Base-by-base conservation (phyloP, 495 filamentous ascomycete genomes). In the Penicillium subrubescens region DNA sequence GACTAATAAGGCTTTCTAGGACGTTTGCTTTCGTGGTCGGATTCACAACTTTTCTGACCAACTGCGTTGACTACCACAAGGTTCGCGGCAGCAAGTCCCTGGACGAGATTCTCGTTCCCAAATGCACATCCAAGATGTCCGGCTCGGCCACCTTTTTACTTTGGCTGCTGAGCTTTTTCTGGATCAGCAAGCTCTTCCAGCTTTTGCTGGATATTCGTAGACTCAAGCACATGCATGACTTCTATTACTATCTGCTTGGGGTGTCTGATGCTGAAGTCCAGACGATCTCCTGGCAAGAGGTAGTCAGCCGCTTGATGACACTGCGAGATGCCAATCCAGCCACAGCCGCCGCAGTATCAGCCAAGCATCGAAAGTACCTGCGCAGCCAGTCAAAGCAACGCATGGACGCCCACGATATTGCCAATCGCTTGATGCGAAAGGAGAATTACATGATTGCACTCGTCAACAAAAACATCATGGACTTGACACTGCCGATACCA, bases 401-500 rank as follows among this genome's bases (percentile, higher is more conserved):
- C 56, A 89, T 98, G 76, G 95, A 98, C 79, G 95, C 95, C 5
- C 92, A 97, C 66, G 94, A 97, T 73, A 97, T 99, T 74, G 96
- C 95, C 8, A 99, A 97, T 71, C 88, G 95, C 52, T 76, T 99
- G 54, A 98, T 99, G 95, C 89, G 95, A 66, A 89, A 90, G 71
- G 95, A 97, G 62, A 99, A 99, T 69, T 99, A 97, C 67, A 79
- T 97, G 65, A 97, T 99, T 71, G 95, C 96, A 11, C 73, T 99
- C 56, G 90, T 97, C 77, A 99, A 99, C 77, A 98, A 98, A 74
- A 94, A 97, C 43, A 87, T 97, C 34, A 75, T 99, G 35, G 90
- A 99, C 74, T 81, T 97, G 27, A 91, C 90, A 0, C 83, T 97
- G 17, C 92, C 92, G 4, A 75, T 99, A 8, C 95, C 95, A 0